Evolutionary conservation across 2,329 filamentous ascomycete genomes (phyloP), one percentile per base, ranked within the genome.

Genomic region (Fusarium sp.): DNA sequence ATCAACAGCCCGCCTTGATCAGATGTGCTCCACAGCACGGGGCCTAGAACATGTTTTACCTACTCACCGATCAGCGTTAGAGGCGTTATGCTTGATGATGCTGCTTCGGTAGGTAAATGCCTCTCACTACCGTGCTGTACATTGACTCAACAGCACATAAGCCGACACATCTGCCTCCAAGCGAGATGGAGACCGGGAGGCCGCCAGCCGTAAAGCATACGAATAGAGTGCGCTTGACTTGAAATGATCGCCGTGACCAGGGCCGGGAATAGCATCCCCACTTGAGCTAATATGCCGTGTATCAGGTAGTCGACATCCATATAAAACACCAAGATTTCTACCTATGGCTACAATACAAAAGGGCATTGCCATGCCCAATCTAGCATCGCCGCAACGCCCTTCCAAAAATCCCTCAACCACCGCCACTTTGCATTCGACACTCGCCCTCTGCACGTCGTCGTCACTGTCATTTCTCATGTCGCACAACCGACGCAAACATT

Each of bases 301-400:
- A 72, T 64, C 60, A 6, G 2, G 16, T n/a, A 50, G 70, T 72
- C 60, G 57, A 41, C 32, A 20, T 27, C 54, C 60, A 52, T 27
- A 70, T 32, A 58, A 14, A 34, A n/a, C 56, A 39, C 35, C 70
- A 61, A 60, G 27, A 23, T 39, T 25, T 20, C 32, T 73, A 73
- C 70, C 1, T 71, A 1, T 11, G 2, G 61, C 43, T 73, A 73
- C 70, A 72, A 73, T 60, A 73, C 61, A 63, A 73, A 73, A 62
- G 60, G 50, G 11, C 70, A 48, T 52, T 62, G 20, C 23, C 54
- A 37, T 45, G 35, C 39, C 66, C 27, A 65, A 71, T 71, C 50
- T 48, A 72, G 70, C 60, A 63, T 71, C 37, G 43, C 48, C 48
- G 11, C 48, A 54, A 14, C 18, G 52, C 18, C 32, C 50, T 63